phyloP scores from a whole-genome alignment of 2,329 filamentous ascomycete species.

The Cryphonectria naterciae region DNA sequence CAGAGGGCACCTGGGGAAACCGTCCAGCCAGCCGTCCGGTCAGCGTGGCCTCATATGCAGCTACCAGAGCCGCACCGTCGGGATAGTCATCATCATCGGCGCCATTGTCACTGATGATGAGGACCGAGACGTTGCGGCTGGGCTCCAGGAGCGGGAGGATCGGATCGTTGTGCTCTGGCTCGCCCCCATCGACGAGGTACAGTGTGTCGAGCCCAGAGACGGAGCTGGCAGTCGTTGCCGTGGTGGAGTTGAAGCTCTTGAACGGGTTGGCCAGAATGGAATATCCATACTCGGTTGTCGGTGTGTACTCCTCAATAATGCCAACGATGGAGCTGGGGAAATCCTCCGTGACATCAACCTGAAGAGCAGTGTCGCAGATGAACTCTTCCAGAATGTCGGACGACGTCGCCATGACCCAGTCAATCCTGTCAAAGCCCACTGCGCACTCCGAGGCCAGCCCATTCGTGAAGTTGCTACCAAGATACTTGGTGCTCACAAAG shows the following conservation, averaged over 20 bases:
- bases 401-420: constrained; percentile 50
- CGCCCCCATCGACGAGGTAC: constrained; percentile 51
- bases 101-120: constrained; percentile 50
- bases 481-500: constrained; percentile 43
- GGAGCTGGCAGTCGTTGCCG: constrained; percentile 35
- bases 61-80: constrained; percentile 47
- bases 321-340: constrained; percentile 31
- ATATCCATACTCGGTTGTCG: constrained; percentile 28
- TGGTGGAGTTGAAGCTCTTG: constrained; percentile 40
- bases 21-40: constrained; percentile 36
- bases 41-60: constrained; percentile 31
- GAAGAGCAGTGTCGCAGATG: constrained; percentile 23
- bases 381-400: constrained; percentile 45
- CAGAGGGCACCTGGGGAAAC: constrained; percentile 49
- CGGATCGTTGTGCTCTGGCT: constrained; percentile 48
- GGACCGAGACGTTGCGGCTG: constrained; percentile 42
- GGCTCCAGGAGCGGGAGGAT: constrained; percentile 52
- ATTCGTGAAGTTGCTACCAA: constrained; percentile 44
- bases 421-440: constrained; percentile 51
- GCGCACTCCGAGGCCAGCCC: constrained; percentile 39
- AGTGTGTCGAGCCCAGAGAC: constrained; percentile 37
- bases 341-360: constrained; percentile 14
- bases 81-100: constrained; percentile 47
- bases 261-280: constrained; percentile 47
- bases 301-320: constrained; percentile 36